Base-by-base conservation (phyloP, 139 green algal species). In the Chlorella ohadii region DNA sequence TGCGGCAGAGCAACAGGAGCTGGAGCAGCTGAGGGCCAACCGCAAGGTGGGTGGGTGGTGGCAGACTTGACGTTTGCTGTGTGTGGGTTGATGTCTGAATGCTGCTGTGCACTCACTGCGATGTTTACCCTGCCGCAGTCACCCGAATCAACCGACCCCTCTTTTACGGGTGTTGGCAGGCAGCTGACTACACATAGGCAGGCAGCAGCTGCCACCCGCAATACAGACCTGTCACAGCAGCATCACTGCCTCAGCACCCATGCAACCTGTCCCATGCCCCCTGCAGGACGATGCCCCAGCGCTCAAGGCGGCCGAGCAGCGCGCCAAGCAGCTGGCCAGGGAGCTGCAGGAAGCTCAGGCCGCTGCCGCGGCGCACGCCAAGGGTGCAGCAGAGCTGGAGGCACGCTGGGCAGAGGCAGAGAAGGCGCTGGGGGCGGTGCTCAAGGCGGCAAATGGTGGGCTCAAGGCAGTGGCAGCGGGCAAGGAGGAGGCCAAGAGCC, bases 401-500 rank as follows among this genome's bases (percentile, higher is more conserved):
- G 59, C 59, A 5, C 76, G 76, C 33, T 72, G 59, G 36, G 59
- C 27, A 3, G 76, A 82, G 38, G 76, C 76, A 1, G 59, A 72
- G 16, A 56, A 72, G 38, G 59, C 57, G 25, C 59, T 82, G 25
- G 25, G 33, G 15, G 17, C 4, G 6, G 38, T 82, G 2, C 76
- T 82, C 23, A 82, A 71, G 76, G 76, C 76, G 11, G 76, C 59
- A 22, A 82, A 82, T 51, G n/a, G 25, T 19, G 76, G 36, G 57
- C 59, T 82, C 13, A 72, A 57, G 36, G 76, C 57, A 5, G 76
- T 51, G 4, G 57, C 76, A 0, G 38, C 23, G 17, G 76, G 76
- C 59, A 72, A 36, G 59, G 76, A 82, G 57, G 76, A 82, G 38
- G 59, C 57, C 59, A 82, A 59, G 76, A 39, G 59, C 9, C 56